These are phyloP conservation scores for Candida oleophila DNA, from an alignment of 805 yeast genomes.

Conservation along the genomic window DNA sequence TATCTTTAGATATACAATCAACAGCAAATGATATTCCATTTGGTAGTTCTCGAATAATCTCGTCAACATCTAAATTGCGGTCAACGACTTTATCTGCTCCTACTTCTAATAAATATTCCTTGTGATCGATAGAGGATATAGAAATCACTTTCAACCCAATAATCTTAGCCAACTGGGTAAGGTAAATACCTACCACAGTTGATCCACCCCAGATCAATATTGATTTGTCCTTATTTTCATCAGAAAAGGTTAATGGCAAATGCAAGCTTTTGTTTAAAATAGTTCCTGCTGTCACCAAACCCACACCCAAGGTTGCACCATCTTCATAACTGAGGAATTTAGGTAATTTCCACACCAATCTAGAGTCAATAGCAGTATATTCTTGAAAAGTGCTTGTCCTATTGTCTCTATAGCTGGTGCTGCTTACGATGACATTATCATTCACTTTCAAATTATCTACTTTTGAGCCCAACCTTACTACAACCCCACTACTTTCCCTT, in stretches of 20 bases:
- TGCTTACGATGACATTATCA: constrained; percentile 42
- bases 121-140: constrained; percentile 20
- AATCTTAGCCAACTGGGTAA: constrained; percentile 41
- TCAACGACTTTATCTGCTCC: constrained; percentile 36
- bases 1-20: constrained; percentile 44
- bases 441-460: constrained; percentile 29
- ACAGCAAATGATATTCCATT: constrained; percentile 32
- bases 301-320: constrained; percentile 49
- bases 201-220: constrained; percentile 50
- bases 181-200: constrained; percentile 45
- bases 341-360: constrained; percentile 47
- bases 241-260: constrained; percentile 7
- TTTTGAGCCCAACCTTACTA: constrained; percentile 31
- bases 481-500: constrained; percentile 44
- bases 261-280: constrained; percentile 20
- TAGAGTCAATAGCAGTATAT: constrained; percentile 42
- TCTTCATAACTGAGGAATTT: constrained; percentile 29
- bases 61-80: constrained; percentile 17
- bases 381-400: constrained; percentile 49
- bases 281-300: constrained; percentile 43
- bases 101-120: constrained; percentile 16
- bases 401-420: constrained; percentile 47
- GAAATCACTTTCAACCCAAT: constrained; percentile 38
- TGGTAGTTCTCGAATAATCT: not conserved
- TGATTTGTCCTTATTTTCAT: constrained; percentile 10